Evolutionary conservation across 768 basidiomycete genomes (phyloP), one percentile per base, ranked within the genome.

Genomic region (Leccinum disarticulatum): DNA sequence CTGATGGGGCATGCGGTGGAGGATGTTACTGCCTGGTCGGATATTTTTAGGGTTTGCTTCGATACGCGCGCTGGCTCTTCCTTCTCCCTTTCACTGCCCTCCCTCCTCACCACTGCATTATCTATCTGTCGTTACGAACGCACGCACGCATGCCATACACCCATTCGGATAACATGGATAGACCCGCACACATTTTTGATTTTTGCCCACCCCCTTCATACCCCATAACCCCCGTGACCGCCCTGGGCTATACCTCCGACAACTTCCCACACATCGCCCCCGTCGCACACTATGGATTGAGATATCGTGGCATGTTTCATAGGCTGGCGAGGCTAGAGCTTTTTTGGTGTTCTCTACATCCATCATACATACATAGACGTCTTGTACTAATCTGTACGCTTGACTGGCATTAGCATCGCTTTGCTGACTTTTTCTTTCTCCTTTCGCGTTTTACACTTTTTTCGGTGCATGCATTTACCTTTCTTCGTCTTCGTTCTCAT

Each of bases 101-200:
- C 41, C 41, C 17, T 7, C 41, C n/a, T 43, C 43, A 6, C n/a
- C n/a, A 56, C 52, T 57, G 56, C 59, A 54, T 30, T 65, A 60
- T 64, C 65, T 66, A 60, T 64, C 56, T 57, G 49, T 43, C 54
- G 33, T 54, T 41, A 41, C n/a, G n/a, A 41, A 27, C 41, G 22
- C 41, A 41, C 30, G 46, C 54, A 9, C 41, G 19, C 17, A 17
- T 17, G 38, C 17, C 38, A 38, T 17, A 41, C 38, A n/a, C 41
- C 41, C 41, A 19, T 19, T 43, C n/a, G n/a, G n/a, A 43, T 4
- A 46, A 10, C 54, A 35, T 25, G 15, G 55, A 33, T 36, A n/a
- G 27, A 27, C 33, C 51, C n/a, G 4, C 25, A 14, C 25, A 35
- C 41, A 36, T 36, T 41, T 17, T 43, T 43, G 41, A 43, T 19